phyloP scores from a whole-genome alignment of 169 alveolate species.

The Plasmodium cynomolgi region DNA sequence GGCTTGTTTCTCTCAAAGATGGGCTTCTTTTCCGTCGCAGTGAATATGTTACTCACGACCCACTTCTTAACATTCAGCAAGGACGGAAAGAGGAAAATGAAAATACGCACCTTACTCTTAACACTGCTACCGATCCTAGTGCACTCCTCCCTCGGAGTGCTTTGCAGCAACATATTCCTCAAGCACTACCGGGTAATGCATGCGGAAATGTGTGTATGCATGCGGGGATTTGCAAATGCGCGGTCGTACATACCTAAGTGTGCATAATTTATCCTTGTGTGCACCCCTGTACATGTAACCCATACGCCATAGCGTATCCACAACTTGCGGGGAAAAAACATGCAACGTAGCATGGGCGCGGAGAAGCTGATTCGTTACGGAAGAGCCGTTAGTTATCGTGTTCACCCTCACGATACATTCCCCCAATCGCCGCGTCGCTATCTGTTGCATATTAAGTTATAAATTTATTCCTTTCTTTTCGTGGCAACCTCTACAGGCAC shows the following conservation, averaged over 20 bases:
- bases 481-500: slow-evolving; percentile 6
- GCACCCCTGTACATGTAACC: background rate
- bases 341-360: background rate
- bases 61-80: slow-evolving; percentile 74
- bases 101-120: slow-evolving; percentile 52
- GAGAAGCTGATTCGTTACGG: background rate
- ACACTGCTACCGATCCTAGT: slow-evolving; percentile 48
- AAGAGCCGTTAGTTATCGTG: background rate
- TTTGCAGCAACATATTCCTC: slow-evolving; percentile 33
- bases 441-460: background rate
- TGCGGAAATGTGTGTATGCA: background rate
- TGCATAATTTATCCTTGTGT: background rate
- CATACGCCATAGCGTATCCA: background rate
- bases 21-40: slow-evolving; percentile 72
- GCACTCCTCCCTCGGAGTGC: slow-evolving; percentile 54
- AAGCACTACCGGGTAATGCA: slow-evolving; percentile 43
- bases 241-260: background rate
- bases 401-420: background rate
- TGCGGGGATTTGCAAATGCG: background rate
- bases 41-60: slow-evolving; percentile 69
- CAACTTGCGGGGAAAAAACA: background rate
- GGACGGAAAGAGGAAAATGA: slow-evolving; percentile 73
- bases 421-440: background rate
- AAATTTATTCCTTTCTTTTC: background rate
- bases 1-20: slow-evolving; percentile 71